These are phyloP conservation scores for Globisporangium yorkense DNA, from an alignment of 352 stramenopile genomes.

Conservation along the genomic window DNA sequence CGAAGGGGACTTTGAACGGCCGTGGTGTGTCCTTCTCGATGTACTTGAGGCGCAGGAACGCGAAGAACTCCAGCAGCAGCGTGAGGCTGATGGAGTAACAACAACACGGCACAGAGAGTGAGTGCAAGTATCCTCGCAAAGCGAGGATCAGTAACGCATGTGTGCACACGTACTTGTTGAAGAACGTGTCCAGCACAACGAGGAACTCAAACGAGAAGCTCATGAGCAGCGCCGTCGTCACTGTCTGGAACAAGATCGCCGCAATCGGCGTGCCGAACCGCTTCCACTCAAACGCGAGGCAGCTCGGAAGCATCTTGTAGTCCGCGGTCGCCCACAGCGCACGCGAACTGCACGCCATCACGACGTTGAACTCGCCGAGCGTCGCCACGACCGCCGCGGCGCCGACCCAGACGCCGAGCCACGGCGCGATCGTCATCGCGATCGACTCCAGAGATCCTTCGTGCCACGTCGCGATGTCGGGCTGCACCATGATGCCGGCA, in stretches of 20 bases:
- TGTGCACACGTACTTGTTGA: slow-evolving; percentile 71
- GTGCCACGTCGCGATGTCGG: slow-evolving; percentile 61
- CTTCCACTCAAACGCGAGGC: slow-evolving; percentile 55
- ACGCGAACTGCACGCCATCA: slow-evolving; percentile 80
- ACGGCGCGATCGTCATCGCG: slow-evolving; percentile 62
- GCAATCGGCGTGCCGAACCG: slow-evolving; percentile 77
- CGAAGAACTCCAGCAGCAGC: slow-evolving; percentile 78
- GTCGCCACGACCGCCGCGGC: slow-evolving; percentile 71
- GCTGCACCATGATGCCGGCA: slow-evolving; percentile 70
- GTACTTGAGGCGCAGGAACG: slow-evolving; percentile 82
- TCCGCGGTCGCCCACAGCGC: slow-evolving; percentile 76
- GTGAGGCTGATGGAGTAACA: slow-evolving; percentile 30
- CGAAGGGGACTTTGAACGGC: slow-evolving; percentile 70
- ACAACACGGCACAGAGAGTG: not conserved
- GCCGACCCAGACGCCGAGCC: slow-evolving; percentile 79
- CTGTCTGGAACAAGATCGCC: slow-evolving; percentile 67
- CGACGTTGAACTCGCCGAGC: slow-evolving; percentile 82
- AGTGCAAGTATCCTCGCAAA: not conserved
- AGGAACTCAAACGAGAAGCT: slow-evolving; percentile 81
- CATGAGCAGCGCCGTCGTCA: slow-evolving; percentile 76
- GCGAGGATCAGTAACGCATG: not conserved
- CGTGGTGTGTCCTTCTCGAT: slow-evolving; percentile 65
- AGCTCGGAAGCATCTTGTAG: slow-evolving; percentile 80
- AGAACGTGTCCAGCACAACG: slow-evolving; percentile 80
- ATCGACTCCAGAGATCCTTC: slow-evolving; percentile 75